Conservation (phyloP, 148 eudicot species). For the Tetragonia tetragonoides region DNA sequence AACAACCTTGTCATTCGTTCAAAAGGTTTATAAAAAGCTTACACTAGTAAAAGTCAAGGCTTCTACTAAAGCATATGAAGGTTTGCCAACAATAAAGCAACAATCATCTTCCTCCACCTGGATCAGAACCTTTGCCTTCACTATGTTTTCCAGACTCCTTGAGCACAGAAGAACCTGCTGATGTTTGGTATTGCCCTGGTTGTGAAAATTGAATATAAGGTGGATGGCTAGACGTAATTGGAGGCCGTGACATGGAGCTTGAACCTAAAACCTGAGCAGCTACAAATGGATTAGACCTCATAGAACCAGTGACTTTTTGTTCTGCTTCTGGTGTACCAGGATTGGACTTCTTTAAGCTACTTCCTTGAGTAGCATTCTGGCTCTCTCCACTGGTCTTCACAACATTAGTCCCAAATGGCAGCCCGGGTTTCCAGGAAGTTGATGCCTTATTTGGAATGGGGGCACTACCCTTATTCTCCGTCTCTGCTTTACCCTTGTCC, state of each 20-base stretch:
- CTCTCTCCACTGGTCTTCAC: constrained; percentile 30
- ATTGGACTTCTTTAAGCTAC: constrained; percentile 39
- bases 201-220: constrained; percentile 35
- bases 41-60: not conserved
- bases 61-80: not conserved
- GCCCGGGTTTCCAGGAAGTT: constrained; percentile 42
- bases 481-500: constrained; percentile 37
- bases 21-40: not conserved
- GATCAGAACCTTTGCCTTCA: constrained; percentile 35
- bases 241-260: constrained; percentile 30
- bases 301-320: constrained; percentile 23
- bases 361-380: constrained; percentile 36
- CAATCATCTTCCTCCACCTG: constrained; percentile 17
- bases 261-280: constrained; percentile 26
- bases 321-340: constrained; percentile 29
- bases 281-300: constrained; percentile 38
- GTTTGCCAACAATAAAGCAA: not conserved
- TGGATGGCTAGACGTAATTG: constrained; percentile 33
- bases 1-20: not conserved
- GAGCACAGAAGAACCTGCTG: constrained; percentile 29
- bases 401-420: constrained; percentile 32
- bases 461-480: constrained; percentile 32
- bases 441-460: constrained; percentile 25
- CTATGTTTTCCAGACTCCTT: constrained; percentile 37
- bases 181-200: constrained; percentile 30